These are phyloP conservation scores for Colletotrichum tamarilloi DNA, from an alignment of 2,329 filamentous ascomycete species.

Conservation along the genomic window DNA sequence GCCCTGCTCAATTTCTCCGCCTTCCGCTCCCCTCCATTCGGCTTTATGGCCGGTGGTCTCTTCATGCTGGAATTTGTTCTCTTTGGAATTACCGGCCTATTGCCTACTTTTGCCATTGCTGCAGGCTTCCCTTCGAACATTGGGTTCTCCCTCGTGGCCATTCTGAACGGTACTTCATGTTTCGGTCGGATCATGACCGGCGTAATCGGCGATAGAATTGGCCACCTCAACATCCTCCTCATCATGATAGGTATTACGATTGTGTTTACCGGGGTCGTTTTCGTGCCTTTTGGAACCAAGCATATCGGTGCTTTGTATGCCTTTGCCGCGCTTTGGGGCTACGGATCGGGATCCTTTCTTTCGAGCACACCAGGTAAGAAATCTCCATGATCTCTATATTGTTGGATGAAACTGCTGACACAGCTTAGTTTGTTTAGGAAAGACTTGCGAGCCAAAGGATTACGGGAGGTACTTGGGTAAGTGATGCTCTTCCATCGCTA, in stretches of 20 bases:
- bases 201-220: conserved; percentile 53
- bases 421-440: conserved; percentile 53
- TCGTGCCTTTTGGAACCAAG: conserved; percentile 56
- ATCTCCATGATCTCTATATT: background rate
- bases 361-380: conserved; percentile 48
- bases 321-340: conserved; percentile 58
- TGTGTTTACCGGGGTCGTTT: conserved; percentile 53
- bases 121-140: conserved; percentile 48
- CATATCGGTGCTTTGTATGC: conserved; percentile 52
- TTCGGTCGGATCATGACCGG: conserved; percentile 57
- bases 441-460: conserved; percentile 57
- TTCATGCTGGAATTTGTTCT: conserved; percentile 61
- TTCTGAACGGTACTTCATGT: conserved; percentile 55
- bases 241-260: conserved; percentile 48
- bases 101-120: conserved; percentile 57
- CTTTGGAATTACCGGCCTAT: conserved; percentile 57
- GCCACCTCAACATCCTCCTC: conserved; percentile 57
- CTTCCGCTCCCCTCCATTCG: conserved; percentile 53
- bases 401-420: background rate
- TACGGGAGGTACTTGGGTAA: conserved; percentile 55
- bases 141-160: conserved; percentile 56
- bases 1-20: conserved; percentile 50
- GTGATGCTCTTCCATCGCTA: background rate
- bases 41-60: conserved; percentile 52
- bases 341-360: conserved; percentile 60